A percentile compares a stretch with the other conserved stretches of the same genome.
phyloP scores from a whole-genome alignment of 1,139 yeast genomes.

The Diutina neorugosa region DNA sequence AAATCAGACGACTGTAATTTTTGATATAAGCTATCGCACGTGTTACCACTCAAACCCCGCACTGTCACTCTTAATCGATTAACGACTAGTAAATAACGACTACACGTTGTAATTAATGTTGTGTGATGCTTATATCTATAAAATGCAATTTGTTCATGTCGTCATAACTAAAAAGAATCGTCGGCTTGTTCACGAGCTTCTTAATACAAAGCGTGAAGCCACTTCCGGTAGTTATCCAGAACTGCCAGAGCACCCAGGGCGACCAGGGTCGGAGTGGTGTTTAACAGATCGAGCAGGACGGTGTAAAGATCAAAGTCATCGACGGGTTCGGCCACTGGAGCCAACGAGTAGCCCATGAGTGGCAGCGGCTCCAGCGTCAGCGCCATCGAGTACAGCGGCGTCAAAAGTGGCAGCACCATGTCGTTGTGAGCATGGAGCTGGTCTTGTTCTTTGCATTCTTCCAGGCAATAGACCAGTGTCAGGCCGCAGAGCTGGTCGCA shows the following conservation, averaged over 20 bases:
- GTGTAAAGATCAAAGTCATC: conserved; percentile 1
- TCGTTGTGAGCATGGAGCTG: neutral
- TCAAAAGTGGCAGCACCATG: neutral
- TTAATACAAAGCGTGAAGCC: conserved; percentile 1
- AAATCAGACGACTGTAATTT: too few species aligned
- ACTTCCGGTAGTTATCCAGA: conserved; percentile 4
- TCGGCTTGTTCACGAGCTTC: neutral
- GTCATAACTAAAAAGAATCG: neutral
- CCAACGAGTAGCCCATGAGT: neutral
- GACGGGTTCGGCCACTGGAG: neutral
- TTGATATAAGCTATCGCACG: too few species aligned
- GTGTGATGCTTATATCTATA: neutral
- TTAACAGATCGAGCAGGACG: neutral
- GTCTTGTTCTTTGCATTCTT: neutral
- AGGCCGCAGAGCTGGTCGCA: conserved; percentile 1
- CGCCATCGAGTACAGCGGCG: neutral
- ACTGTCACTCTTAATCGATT: neutral
- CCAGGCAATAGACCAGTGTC: conserved; percentile 4
- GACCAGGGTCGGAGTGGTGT: neutral
- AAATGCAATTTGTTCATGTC: conserved; percentile 1
- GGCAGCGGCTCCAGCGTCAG: conserved; percentile 1
- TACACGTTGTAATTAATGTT: neutral
- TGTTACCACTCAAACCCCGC: neutral
- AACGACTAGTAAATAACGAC: neutral
- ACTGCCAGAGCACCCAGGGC: conserved; percentile 2